Conservation (phyloP, 2,329 filamentous ascomycete genomes). For the Colletotrichum horii region DNA sequence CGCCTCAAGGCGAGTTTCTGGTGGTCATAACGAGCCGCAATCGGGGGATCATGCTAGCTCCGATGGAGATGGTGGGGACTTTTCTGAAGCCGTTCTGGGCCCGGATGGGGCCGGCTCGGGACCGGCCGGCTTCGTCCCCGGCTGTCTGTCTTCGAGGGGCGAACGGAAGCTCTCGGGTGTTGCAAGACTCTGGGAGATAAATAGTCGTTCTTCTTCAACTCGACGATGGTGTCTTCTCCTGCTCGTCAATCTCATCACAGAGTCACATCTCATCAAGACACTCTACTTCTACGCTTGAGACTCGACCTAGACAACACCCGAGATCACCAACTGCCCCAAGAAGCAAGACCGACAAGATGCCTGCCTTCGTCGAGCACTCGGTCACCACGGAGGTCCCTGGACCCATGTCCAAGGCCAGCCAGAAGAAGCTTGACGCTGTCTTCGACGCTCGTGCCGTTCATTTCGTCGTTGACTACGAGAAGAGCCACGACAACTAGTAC, state of each 20-base stretch:
- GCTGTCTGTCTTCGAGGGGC: neutral
- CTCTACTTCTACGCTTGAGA: neutral
- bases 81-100: neutral
- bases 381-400: constrained; percentile 44
- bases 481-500: constrained; percentile 57
- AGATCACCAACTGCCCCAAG: neutral
- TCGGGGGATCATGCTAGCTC: constrained; percentile 1
- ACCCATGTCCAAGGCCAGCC: constrained; percentile 41
- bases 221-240: accelerated
- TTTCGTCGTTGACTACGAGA: constrained; percentile 58
- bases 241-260: neutral
- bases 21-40: neutral
- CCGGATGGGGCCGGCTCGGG: constrained; percentile 16
- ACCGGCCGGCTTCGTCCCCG: constrained; percentile 17
- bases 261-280: neutral
- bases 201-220: neutral
- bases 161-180: neutral
- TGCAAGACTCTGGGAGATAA: neutral
- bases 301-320: neutral
- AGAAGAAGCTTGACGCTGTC: constrained; percentile 49
- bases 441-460: constrained; percentile 58
- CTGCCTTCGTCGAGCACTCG: constrained; percentile 35
- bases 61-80: constrained; percentile 6
- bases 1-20: neutral
- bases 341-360: constrained; percentile 28